Percentiles rank a stretch among this genome's conserved stretches.
Conservation (phyloP, 495 filamentous ascomycete species). For the Aspergillus bertholletiae region DNA sequence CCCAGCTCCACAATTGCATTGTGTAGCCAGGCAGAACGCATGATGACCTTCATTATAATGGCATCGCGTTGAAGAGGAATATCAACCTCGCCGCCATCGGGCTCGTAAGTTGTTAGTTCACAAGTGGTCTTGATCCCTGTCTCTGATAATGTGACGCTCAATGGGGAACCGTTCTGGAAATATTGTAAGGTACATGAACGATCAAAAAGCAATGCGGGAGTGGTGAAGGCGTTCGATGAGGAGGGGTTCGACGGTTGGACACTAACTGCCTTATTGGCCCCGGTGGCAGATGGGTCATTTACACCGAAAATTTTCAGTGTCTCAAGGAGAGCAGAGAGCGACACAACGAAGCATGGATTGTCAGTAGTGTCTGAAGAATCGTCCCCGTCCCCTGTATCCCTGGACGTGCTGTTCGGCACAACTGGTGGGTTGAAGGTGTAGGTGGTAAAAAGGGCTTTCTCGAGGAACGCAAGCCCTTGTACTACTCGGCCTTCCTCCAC, state of each 20-base stretch:
- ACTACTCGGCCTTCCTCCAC: conserved; percentile 81
- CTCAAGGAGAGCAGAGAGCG: conserved; percentile 82
- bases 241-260: conserved; percentile 41
- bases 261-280: conserved; percentile 43
- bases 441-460: conserved; percentile 80
- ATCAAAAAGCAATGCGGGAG: conserved; percentile 69
- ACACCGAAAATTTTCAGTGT: conserved; percentile 91
- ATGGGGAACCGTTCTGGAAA: conserved; percentile 62
- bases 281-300: conserved; percentile 59
- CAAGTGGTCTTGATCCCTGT: conserved; percentile 85
- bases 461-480: conserved; percentile 82
- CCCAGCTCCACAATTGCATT: conserved; percentile 82
- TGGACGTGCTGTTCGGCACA: conserved; percentile 24
- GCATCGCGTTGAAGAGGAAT: conserved; percentile 81
- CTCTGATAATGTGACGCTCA: conserved; percentile 80
- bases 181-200: conserved; percentile 83
- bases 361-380: conserved; percentile 28
- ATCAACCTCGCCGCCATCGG: conserved; percentile 57
- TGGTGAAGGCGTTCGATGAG: conserved; percentile 64
- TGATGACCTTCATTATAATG: conserved; percentile 89
- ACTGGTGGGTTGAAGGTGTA: conserved; percentile 61
- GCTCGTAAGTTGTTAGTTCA: conserved; percentile 86
- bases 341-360: conserved; percentile 69
- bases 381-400: conserved; percentile 30
- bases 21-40: conserved; percentile 76